Evolutionary conservation across 129 eudicot species (phyloP), one percentile per base, ranked within the genome.

Genomic region (Tagetes erecta): DNA sequence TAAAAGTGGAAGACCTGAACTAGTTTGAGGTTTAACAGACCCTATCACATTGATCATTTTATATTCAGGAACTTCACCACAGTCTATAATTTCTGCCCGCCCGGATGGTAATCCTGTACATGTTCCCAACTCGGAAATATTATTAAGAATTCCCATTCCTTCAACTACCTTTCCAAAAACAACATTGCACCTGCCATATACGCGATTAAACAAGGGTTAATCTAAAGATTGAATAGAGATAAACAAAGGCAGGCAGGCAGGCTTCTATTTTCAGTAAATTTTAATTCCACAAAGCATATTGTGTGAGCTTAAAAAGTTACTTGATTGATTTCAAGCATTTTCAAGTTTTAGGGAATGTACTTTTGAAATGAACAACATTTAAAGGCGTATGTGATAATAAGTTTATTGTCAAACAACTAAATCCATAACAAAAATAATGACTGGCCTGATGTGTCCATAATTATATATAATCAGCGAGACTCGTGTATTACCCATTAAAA

Each of bases 161-260:
- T 82, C 79, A 70, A 78, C 85, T 75, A 95, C 96, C 81, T 95
- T 88, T 5, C 99, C 99, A 68, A 95, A 95, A 64, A 95, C 96
- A 83, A 91, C 91, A 81, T 95, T 96, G 64, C 88, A 91, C 85
- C 99, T 94, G 88, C 80, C 81, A 86, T 35, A 65, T 20, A 1
- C 52, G 65, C 36, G 37, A 67, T 51, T 0, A 12, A 35, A 40
- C 8, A n/a, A 68, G 41, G 12, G 66, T 71, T 53, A 72, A 20
- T 20, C 31, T 52, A 41, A 31, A 20, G 41, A 69, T 11, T 2
- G 33, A 33, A 33, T 3, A 14, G 60, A 34, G 30, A 57, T 44
- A 37, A 67, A 42, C 38, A 41, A 36, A 37, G 27, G 27, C 27
- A 49, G 56, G 27, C 27, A 20, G 27, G 41, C 10, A 36, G 9